Conservation (phyloP, 2,329 filamentous ascomycete species). For the Fusarium sp. region DNA sequence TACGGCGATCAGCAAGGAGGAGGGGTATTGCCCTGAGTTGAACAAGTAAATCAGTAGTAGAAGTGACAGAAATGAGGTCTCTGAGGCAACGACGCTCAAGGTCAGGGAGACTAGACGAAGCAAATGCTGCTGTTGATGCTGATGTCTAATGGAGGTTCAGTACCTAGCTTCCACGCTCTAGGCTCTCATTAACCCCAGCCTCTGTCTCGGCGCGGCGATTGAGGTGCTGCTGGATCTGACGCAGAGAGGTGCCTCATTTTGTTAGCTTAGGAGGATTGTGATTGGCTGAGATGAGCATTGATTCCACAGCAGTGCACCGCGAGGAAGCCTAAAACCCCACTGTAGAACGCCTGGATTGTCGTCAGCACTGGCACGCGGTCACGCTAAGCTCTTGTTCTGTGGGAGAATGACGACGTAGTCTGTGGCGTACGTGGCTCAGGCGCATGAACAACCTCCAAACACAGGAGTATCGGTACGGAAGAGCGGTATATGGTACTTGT, state of each 20-base stretch:
- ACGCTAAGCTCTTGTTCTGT: conserved; percentile 23
- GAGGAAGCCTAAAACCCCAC: conserved; percentile 29
- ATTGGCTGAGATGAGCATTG: conserved; percentile 28
- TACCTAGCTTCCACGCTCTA: conserved; percentile 23
- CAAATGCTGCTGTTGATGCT: conserved; percentile 22
- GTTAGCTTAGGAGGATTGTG: conserved; percentile 36
- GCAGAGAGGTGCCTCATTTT: conserved; percentile 36
- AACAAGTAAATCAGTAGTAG: background rate
- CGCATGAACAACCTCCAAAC: conserved; percentile 18
- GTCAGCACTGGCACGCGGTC: conserved; percentile 31
- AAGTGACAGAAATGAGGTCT: background rate
- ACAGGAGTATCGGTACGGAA: conserved; percentile 19
- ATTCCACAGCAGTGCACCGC: conserved; percentile 34
- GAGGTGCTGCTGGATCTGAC: conserved; percentile 33
- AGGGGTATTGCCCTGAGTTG: background rate
- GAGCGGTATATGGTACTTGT: conserved; percentile 17
- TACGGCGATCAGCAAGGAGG: conserved; percentile 17
- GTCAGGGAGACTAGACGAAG: conserved; percentile 21
- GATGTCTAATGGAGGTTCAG: conserved; percentile 41
- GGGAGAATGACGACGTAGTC: conserved; percentile 40
- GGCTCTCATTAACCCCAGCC: conserved; percentile 43
- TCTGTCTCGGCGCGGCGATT: conserved; percentile 39
- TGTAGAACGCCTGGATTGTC: conserved; percentile 23
- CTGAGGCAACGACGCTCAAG: conserved; percentile 3
- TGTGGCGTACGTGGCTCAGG: conserved; percentile 48